Evolutionary conservation across 139 green algal genomes (phyloP), one percentile per base, ranked within the genome.

Genomic region (Coccomyxa sp.): DNA sequence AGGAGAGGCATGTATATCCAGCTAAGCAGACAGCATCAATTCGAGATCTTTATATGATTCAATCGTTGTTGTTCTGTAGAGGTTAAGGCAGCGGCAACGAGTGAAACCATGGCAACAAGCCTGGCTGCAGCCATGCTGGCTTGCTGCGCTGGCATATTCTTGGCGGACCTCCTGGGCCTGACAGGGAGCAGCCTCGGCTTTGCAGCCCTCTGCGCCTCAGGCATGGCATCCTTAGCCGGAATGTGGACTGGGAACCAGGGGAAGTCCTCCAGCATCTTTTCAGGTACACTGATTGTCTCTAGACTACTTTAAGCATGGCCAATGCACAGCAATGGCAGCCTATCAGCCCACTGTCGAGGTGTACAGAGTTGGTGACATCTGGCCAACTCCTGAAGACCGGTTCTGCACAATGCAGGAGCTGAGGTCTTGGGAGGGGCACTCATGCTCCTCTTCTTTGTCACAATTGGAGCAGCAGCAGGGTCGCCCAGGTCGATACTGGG

Each of bases 401-500:
- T n/a, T n/a, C n/a, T n/a, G n/a, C n/a, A n/a, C n/a, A n/a, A n/a
- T n/a, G 68, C 44, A 54, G 88, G 88, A 0, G 77, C 82, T 0
- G 75, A 73, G 73, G 40, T 36, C 27, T 40, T 95, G 31, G 91
- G 88, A 7, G 77, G 74, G 9, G 75, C 68, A 5, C 76, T 95
- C 16, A 92, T 96, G 86, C 69, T 81, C 27, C 34, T 95, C 8
- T 96, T 96, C 84, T 97, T 97, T 73, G 83, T 88, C 14, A 88
- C 90, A 27, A 89, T 96, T n/a, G 93, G 93, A n/a, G 89, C 90
- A 7, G 78, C 77, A 1, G 89, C 87, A 16, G 89, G 87, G 55
- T 82, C 68, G 37, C 80, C 89, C 10, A 29, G 18, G n/a, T 74
- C 76, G 22, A 80, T 93, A 33, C 36, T 72, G 0, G 72, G 41